Conservation (phyloP, 352 stramenopile genomes). For the Phytopythium oedochilum region DNA sequence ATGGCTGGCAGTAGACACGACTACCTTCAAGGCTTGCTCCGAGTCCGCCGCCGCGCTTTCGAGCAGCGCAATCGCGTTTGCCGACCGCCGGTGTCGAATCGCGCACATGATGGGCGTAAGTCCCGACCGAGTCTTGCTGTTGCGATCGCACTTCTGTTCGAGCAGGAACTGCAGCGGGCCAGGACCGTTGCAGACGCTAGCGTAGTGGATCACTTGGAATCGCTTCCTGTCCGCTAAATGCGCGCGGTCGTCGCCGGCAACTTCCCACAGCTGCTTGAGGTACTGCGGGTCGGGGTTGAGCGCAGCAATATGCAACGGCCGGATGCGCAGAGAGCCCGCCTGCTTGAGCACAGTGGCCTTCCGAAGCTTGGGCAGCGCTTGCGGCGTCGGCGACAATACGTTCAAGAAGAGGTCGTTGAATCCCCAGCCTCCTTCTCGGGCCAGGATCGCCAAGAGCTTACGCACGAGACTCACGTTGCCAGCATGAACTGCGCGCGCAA, state of each 20-base stretch:
- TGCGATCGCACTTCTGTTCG: constrained; percentile 43
- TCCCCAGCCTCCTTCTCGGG: constrained; percentile 42
- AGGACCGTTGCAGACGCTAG: constrained; percentile 42
- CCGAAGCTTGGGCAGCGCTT: constrained; percentile 44
- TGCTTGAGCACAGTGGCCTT: constrained; percentile 67
- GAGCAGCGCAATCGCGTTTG: constrained; percentile 55
- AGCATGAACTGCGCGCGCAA: constrained; percentile 42
- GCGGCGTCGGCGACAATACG: constrained; percentile 37
- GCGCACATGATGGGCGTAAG: constrained; percentile 64
- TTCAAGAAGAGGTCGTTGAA: constrained; percentile 61
- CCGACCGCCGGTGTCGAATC: constrained; percentile 29
- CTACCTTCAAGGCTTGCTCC: constrained; percentile 47
- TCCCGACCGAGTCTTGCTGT: constrained; percentile 47
- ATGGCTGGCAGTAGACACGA: no score
- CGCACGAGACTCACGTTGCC: no score
- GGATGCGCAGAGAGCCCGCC: constrained; percentile 46
- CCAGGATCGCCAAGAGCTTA: constrained; percentile 51
- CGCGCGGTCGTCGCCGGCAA: constrained; percentile 39
- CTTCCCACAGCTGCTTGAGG: constrained; percentile 52
- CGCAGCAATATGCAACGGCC: constrained; percentile 60
- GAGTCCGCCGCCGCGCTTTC: constrained; percentile 43
- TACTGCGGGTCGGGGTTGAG: constrained; percentile 75
- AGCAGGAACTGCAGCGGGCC: constrained; percentile 58
- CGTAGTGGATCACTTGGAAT: constrained; percentile 68
- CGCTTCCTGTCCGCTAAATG: constrained; percentile 48